These are phyloP conservation scores for Penicillium sclerotigenum DNA, from an alignment of 2,329 filamentous ascomycete species.

Conservation along the genomic window DNA sequence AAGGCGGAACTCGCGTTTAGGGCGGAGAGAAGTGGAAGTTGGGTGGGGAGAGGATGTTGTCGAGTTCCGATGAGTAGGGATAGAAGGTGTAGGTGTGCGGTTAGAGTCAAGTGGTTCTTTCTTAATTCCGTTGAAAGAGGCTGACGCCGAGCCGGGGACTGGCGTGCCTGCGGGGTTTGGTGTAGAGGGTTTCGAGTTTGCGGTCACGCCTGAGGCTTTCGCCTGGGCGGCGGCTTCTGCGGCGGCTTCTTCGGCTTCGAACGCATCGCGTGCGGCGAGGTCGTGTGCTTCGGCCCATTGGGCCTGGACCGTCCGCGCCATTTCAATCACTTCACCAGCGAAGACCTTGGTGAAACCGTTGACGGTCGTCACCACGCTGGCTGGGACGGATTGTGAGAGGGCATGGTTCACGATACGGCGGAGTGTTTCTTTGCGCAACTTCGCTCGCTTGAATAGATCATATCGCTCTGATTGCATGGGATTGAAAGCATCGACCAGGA, in stretches of 20 bases:
- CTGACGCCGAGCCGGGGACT: background rate
- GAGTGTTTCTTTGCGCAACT: constrained; percentile 50
- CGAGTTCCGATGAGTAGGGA: constrained; percentile 10
- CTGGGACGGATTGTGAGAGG: constrained; percentile 63
- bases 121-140: constrained; percentile 22
- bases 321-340: constrained; percentile 63
- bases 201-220: constrained; percentile 22
- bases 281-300: constrained; percentile 51
- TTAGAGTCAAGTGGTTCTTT: constrained; percentile 23
- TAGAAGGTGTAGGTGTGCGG: constrained; percentile 12
- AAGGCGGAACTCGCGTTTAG: constrained; percentile 33
- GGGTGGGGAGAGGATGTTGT: constrained; percentile 2
- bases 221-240: constrained; percentile 43
- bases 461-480: constrained; percentile 49
- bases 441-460: constrained; percentile 49
- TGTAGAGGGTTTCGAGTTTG: constrained; percentile 14
- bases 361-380: constrained; percentile 62
- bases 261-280: constrained; percentile 52
- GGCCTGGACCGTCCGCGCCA: constrained; percentile 60
- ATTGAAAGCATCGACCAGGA: constrained; percentile 48
- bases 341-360: constrained; percentile 65
- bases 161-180: constrained; percentile 16
- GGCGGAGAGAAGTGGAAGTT: constrained; percentile 17
- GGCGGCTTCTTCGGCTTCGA: constrained; percentile 57
- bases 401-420: constrained; percentile 63